Conservation (phyloP, 2,329 filamentous ascomycete species). For the Xylaria sp. region DNA sequence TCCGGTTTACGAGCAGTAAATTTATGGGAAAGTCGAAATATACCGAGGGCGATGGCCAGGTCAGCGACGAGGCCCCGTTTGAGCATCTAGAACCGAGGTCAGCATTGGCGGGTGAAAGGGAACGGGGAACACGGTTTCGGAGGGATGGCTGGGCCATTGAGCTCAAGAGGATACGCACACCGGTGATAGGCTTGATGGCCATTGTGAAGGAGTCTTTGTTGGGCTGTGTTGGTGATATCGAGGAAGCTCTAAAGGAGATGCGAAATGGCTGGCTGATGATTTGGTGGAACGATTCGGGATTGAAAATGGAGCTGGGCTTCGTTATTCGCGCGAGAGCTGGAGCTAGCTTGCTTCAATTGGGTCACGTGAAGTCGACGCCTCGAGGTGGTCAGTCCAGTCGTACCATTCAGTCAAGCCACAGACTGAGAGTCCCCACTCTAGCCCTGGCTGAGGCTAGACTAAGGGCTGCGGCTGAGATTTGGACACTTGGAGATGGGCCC, state of each 20-base stretch:
- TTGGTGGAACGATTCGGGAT: slow-evolving; percentile 27
- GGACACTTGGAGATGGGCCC: no score
- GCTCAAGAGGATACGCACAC: slow-evolving; percentile 54
- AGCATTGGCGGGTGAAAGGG: slow-evolving; percentile 10
- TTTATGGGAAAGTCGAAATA: slow-evolving; percentile 35
- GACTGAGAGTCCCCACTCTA: not conserved
- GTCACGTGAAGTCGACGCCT: slow-evolving; percentile 17
- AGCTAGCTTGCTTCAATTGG: slow-evolving; percentile 16
- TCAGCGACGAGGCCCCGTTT: slow-evolving; percentile 64
- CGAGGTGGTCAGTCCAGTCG: not conserved
- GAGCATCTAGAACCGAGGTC: slow-evolving; percentile 58
- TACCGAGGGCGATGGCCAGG: slow-evolving; percentile 61
- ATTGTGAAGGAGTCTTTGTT: slow-evolving; percentile 47
- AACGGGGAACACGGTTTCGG: slow-evolving; percentile 34
- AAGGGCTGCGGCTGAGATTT: no score
- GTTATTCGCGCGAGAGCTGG: slow-evolving; percentile 28
- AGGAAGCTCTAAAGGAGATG: slow-evolving; percentile 6
- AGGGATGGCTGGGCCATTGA: slow-evolving; percentile 40
- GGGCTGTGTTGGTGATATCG: slow-evolving; percentile 22
- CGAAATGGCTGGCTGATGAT: slow-evolving; percentile 22
- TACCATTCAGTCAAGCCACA: slow-evolving; percentile 6
- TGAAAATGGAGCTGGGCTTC: slow-evolving; percentile 27
- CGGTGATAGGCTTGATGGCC: slow-evolving; percentile 63
- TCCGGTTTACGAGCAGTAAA: not conserved
- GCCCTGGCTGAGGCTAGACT: not conserved